Evolutionary conservation across 306 rosid genomes (phyloP).

Genomic region (Castanea sativa): DNA sequence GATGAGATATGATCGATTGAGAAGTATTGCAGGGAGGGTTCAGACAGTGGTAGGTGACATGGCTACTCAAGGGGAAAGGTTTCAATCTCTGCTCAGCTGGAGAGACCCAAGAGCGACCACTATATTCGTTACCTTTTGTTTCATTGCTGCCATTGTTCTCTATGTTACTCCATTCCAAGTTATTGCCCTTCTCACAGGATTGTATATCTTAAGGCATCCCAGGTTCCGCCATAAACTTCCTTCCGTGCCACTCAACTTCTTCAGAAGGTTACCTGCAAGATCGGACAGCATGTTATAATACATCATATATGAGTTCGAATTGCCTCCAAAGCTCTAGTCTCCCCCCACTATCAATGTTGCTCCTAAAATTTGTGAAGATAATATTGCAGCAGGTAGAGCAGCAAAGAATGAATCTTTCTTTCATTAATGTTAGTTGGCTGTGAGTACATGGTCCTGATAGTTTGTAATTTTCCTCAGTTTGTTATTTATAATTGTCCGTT

Average conservation of each 20-base stretch:
- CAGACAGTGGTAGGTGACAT: slow-evolving; percentile 81
- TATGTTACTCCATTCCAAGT: slow-evolving; percentile 89
- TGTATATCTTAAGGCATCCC: slow-evolving; percentile 74
- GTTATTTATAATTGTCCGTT: slow-evolving; percentile 3
- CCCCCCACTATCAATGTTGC: neutral
- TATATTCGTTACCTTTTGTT: slow-evolving; percentile 60
- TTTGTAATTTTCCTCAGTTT: slow-evolving; percentile 13
- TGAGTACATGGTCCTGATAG: neutral
- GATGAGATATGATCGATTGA: slow-evolving; percentile 82
- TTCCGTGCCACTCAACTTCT: slow-evolving; percentile 74
- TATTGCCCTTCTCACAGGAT: slow-evolving; percentile 52
- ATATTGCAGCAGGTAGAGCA: neutral
- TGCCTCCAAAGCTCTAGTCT: neutral
- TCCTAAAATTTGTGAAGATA: neutral
- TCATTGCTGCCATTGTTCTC: slow-evolving; percentile 64
- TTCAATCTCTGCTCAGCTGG: slow-evolving; percentile 80
- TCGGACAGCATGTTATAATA: slow-evolving; percentile 68
- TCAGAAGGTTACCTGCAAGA: slow-evolving; percentile 84
- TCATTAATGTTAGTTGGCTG: neutral
- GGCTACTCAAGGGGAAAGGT: slow-evolving; percentile 92
- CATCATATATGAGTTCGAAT: slow-evolving; percentile 12
- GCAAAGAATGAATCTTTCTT: neutral
- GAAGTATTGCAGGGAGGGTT: slow-evolving; percentile 86
- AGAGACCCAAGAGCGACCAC: slow-evolving; percentile 91
- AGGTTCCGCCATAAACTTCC: slow-evolving; percentile 76